Base-by-base conservation (phyloP, 129 eudicot species). In the Pseudognaphalium luteoalbum region DNA sequence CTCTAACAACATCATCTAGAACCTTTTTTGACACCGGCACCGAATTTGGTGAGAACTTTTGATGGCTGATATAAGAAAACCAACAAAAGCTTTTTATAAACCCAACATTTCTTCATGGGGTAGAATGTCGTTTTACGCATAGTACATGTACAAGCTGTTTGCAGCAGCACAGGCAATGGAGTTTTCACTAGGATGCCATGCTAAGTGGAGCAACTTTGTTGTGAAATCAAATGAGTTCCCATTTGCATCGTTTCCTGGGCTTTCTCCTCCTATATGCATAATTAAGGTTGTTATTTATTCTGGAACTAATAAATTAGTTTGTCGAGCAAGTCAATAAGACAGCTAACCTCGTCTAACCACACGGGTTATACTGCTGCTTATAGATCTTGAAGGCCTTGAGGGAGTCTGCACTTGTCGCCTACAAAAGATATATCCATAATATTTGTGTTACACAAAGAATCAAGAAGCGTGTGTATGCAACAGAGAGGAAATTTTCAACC, bases 101-200 rank as follows among this genome's bases (percentile, higher is more conserved):
- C 9, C n/a, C 29, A 42, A 42, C 6, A 16, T 57, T 33, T 7
- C n/a, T 68, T 70, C 79, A 42, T 35, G 42, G 71, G 61, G 10
- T 68, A 20, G 75, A 57, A 61, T 75, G 41, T 7, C 66, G 6
- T n/a, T 70, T 83, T 89, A 89, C 34, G 99, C 99, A 80, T 94
- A 91, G 71, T 94, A 94, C 97, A 94, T 94, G 85, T 94, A 94
- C 97, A 94, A 83, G 87, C 99, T 94, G 88, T 94, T 94, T 68
- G 99, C 99, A 77, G 99, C 99, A 82, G 99, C 97, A 91, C 99
- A 94, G 21, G 99, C 99, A 44, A 94, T 87, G 1, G 97, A 89
- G 81, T 91, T 94, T 79, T 94, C 99, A 16, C 92, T 80, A 20
- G 99, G 99, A 72, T 94, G 99, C 99, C 99, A 94, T 52, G 99